Evolutionary conservation across 176 grass and related monocot species (phyloP).

Genomic region (Carex kokanica): DNA sequence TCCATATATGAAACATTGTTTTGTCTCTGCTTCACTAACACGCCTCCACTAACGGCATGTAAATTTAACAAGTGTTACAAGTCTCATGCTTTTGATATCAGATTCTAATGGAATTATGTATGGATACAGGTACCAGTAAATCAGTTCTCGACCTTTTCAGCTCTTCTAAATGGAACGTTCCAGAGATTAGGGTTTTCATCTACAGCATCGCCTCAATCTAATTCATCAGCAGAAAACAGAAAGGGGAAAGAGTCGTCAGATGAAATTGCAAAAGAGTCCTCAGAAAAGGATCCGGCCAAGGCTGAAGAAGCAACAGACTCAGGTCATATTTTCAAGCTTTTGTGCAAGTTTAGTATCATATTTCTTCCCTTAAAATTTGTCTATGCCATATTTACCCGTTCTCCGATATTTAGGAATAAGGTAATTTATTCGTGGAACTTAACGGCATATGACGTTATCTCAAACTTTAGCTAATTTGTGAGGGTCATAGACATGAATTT

Average conservation of each 20-base stretch:
- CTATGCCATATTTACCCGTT: neutral
- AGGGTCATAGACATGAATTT: neutral
- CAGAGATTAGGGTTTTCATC: conserved; percentile 29
- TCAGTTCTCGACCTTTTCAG: neutral
- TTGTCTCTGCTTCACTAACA: neutral
- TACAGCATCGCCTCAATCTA: conserved; percentile 9
- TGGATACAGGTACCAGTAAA: conserved; percentile 19
- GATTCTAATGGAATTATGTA: conserved; percentile 7
- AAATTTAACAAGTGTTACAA: neutral
- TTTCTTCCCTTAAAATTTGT: neutral
- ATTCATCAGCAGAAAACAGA: neutral
- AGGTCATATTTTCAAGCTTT: conserved; percentile 7
- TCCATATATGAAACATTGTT: neutral
- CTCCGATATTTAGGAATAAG: neutral
- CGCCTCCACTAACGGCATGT: neutral
- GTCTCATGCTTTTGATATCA: neutral
- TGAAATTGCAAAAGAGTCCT: neutral
- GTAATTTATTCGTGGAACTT: neutral
- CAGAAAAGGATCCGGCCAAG: conserved; percentile 6
- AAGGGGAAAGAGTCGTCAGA: conserved; percentile 21
- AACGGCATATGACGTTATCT: neutral
- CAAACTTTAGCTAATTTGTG: neutral
- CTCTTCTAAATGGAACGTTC: conserved; percentile 16
- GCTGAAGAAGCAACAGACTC: conserved; percentile 16
- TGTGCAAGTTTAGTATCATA: neutral